Conservation (phyloP, 176 grass and related monocot species). For the Puccinellia tenuiflora region DNA sequence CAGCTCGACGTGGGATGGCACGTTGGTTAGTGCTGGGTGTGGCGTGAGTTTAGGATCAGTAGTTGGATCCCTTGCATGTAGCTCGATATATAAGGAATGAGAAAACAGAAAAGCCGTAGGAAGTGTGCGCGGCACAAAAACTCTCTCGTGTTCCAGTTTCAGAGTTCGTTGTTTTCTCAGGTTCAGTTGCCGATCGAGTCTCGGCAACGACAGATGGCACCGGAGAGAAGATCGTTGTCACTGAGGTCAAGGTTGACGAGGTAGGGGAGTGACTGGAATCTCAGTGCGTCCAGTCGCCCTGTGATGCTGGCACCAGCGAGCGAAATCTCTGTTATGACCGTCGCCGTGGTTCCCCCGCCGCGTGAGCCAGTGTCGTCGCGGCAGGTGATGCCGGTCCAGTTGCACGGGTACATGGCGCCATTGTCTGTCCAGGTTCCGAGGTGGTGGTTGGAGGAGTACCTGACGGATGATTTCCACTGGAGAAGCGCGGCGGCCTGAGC, state of each 20-base stretch:
- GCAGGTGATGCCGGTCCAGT: conserved; percentile 17
- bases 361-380: neutral
- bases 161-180: too few relatives aligned
- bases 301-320: neutral
- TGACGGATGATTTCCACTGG: neutral
- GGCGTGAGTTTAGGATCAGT: too few relatives aligned
- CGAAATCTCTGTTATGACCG: neutral
- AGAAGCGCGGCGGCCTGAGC: neutral
- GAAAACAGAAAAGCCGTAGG: too few relatives aligned
- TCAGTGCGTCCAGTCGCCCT: neutral
- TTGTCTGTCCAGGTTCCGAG: neutral
- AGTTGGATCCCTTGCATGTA: too few relatives aligned
- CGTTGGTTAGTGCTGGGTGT: too few relatives aligned
- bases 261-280: neutral
- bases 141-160: too few relatives aligned
- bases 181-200: too few relatives aligned
- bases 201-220: neutral
- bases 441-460: neutral
- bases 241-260: neutral
- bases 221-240: neutral
- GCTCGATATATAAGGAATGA: too few relatives aligned
- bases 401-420: neutral
- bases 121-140: too few relatives aligned
- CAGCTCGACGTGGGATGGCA: too few relatives aligned
- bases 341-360: neutral